Evolutionary conservation across 2,329 filamentous ascomycete species (phyloP).

Genomic region (Hypocrella siamensis): DNA sequence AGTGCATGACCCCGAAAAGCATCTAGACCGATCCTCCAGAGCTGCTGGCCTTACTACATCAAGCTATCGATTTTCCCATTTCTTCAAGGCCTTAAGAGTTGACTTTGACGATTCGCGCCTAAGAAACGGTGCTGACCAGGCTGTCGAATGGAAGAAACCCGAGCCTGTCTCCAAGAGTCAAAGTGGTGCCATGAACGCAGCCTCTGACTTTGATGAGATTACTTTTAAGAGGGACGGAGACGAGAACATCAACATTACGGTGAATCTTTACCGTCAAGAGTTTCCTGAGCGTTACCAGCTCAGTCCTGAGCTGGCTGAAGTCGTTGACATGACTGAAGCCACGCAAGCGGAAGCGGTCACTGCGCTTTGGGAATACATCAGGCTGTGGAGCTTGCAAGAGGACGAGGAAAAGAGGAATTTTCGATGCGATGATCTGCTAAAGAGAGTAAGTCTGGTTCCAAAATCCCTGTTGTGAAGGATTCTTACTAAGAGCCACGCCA

Average conservation of each 20-base stretch:
- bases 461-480: too few relatives aligned
- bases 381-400: constrained; percentile 71
- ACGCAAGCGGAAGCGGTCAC: constrained; percentile 79
- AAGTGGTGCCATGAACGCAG: constrained; percentile 27
- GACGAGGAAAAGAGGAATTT: constrained; percentile 91
- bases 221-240: constrained; percentile 86
- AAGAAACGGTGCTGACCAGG: constrained; percentile 37
- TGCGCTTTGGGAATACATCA: constrained; percentile 91
- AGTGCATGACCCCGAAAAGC: constrained; percentile 16
- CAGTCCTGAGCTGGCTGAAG: constrained; percentile 62
- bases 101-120: constrained; percentile 52
- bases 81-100: constrained; percentile 67
- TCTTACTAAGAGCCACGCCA: constrained; percentile 5
- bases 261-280: constrained; percentile 76
- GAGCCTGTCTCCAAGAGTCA: constrained; percentile 34
- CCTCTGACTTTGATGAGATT: constrained; percentile 74
- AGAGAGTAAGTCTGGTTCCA: constrained; percentile 48
- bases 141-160: constrained; percentile 79
- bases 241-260: constrained; percentile 79
- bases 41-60: constrained; percentile 8
- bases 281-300: constrained; percentile 71
- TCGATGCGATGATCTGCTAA: constrained; percentile 71
- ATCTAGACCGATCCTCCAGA: constrained; percentile 29
- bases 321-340: constrained; percentile 75
- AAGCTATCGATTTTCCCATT: constrained; percentile 53